Evolutionary conservation across 306 rosid species (phyloP).

Genomic region (Ceratonia siliqua): DNA sequence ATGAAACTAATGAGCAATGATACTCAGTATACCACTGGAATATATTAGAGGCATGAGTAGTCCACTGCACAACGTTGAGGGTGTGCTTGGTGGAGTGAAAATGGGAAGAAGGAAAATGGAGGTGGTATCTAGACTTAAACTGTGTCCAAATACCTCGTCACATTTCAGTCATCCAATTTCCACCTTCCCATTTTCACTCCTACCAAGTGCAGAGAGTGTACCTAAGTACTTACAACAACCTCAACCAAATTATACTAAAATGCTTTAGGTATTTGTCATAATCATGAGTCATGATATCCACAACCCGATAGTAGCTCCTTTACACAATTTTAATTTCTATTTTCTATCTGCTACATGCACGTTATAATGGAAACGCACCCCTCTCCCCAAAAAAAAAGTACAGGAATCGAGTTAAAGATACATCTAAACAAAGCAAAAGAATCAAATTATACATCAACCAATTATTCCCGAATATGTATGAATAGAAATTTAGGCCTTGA

Average conservation of each 20-base stretch:
- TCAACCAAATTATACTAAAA: slow-evolving; percentile 9
- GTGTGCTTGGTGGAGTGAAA: neutral
- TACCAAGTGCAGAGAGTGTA: neutral
- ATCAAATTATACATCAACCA: slow-evolving; percentile 14
- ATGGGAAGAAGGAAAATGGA: neutral
- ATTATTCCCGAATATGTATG: neutral
- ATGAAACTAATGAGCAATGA: neutral
- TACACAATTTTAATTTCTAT: neutral
- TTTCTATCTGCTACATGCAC: slow-evolving; percentile 20
- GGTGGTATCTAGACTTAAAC: neutral
- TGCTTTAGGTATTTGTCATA: neutral
- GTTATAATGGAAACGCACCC: neutral
- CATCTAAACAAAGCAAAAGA: neutral
- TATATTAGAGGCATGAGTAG: neutral
- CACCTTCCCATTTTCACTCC: slow-evolving; percentile 23
- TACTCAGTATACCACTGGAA: slow-evolving; percentile 15
- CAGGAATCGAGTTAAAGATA: neutral
- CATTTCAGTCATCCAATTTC: slow-evolving; percentile 6
- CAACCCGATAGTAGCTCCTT: neutral
- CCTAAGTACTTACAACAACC: neutral
- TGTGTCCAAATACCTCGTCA: neutral
- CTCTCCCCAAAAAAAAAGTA: neutral
- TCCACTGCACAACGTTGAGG: neutral
- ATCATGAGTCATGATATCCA: slow-evolving; percentile 9
- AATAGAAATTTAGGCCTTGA: neutral